Percentiles rank a stretch among this genome's conserved stretches.
phyloP scores from a whole-genome alignment of 768 basidiomycete genomes.

The Tricholoma sp. region DNA sequence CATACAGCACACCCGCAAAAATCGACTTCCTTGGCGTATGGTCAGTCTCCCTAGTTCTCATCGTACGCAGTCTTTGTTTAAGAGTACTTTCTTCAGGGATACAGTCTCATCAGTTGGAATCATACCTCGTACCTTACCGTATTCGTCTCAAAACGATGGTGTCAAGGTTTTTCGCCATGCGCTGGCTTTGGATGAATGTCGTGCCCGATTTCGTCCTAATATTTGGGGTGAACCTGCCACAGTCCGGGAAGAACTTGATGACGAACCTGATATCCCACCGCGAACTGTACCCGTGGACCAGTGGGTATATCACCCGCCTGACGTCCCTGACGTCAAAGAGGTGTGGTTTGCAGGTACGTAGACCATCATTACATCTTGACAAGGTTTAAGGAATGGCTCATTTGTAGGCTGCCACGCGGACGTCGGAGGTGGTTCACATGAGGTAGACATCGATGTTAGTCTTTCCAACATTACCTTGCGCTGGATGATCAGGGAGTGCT shows the following conservation, averaged over 20 bases:
- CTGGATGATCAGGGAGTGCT: slow-evolving; percentile 26
- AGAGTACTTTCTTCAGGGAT: slow-evolving; percentile 11
- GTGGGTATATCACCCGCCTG: slow-evolving; percentile 15
- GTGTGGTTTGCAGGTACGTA: slow-evolving; percentile 20
- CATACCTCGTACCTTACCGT: slow-evolving; percentile 16
- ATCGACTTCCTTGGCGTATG: slow-evolving; percentile 31
- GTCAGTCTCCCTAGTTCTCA: slow-evolving; percentile 9
- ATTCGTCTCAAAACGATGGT: slow-evolving; percentile 18
- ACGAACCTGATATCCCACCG: slow-evolving; percentile 10
- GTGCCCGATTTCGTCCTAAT: slow-evolving; percentile 19
- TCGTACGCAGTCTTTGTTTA: neutral
- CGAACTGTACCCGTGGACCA: slow-evolving; percentile 9
- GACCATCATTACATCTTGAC: too few species aligned
- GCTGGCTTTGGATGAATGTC: slow-evolving; percentile 19
- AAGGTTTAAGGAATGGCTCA: neutral
- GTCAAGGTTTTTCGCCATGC: slow-evolving; percentile 20
- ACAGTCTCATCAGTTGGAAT: slow-evolving; percentile 22
- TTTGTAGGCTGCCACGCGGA: slow-evolving; percentile 17
- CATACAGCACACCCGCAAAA: slow-evolving; percentile 13
- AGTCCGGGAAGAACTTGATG: slow-evolving; percentile 18
- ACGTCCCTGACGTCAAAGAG: slow-evolving; percentile 17
- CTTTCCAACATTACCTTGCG: slow-evolving; percentile 21
- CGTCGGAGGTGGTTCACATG: slow-evolving; percentile 21
- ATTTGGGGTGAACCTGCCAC: slow-evolving; percentile 17
- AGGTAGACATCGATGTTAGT: slow-evolving; percentile 13